Evolutionary conservation across 768 basidiomycete genomes (phyloP).

Genomic region (Podaxis rugospora): DNA sequence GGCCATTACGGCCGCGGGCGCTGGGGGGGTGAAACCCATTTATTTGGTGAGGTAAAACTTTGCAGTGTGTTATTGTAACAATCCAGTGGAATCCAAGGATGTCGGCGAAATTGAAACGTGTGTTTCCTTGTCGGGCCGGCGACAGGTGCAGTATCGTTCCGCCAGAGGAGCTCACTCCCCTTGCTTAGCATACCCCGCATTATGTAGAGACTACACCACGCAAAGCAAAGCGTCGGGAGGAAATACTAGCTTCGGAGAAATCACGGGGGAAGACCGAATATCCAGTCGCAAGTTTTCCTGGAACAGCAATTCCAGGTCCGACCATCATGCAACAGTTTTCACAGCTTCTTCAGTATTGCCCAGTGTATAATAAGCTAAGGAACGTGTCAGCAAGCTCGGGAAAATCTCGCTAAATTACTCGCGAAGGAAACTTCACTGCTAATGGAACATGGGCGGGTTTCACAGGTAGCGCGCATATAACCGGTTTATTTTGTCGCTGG

Average conservation of each 20-base stretch:
- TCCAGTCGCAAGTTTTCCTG: background rate
- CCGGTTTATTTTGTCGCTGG: background rate
- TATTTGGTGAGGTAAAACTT: background rate
- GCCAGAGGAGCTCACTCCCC: background rate
- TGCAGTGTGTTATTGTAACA: background rate
- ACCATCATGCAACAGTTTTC: background rate
- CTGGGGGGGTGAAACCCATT: background rate
- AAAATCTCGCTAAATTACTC: slow-evolving; percentile 9
- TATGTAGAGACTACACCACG: background rate
- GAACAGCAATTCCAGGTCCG: background rate
- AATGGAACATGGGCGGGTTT: background rate
- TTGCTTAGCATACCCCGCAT: background rate
- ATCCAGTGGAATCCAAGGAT: background rate
- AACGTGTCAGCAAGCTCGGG: background rate
- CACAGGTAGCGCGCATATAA: background rate
- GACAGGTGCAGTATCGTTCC: background rate
- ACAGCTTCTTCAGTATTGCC: slow-evolving; percentile 1
- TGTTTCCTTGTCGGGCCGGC: background rate
- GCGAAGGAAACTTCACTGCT: background rate
- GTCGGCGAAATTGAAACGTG: background rate
- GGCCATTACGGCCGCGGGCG: background rate
- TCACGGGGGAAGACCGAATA: background rate
- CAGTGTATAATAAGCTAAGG: background rate
- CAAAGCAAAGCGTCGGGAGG: background rate
- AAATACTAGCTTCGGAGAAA: background rate